Evolutionary conservation across 768 basidiomycete genomes (phyloP), one percentile per base, ranked within the genome.

Genomic region (Lactifluus volemus): DNA sequence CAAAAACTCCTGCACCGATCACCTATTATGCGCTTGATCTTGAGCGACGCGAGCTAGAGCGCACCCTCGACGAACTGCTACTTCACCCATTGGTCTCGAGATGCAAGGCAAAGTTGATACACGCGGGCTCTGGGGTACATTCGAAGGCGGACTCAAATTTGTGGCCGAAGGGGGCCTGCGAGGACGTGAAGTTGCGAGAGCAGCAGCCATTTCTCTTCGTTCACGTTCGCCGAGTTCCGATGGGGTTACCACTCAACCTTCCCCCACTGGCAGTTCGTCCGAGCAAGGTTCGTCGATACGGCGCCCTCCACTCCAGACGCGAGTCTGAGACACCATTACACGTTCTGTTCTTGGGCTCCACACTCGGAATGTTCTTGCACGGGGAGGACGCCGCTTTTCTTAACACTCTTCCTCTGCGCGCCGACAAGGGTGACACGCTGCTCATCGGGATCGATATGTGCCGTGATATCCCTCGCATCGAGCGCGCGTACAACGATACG

Each of bases 21-120:
- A 88, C 83, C 1, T 95, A 94, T 71, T 92, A 89, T 75, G 92
- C 96, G 19, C 88, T 99, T 54, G 97, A 98, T 70, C 84, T 99
- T 32, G 93, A 97, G 71, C 79, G 86, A 66, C 83, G 80, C 49
- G 95, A 97, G 69, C 84, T 98, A 30, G 80, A 84, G 60, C 85
- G 92, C 38, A 88, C 92, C 8, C 80, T 99, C 34, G 73, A 74
- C 19, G 77, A 84, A 67, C 84, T 99, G 63, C 79, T 52, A 66
- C 70, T 14, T 89, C 88, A 11, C 79, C 82, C 9, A 74, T 88
- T 36, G 91, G 92, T 25, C 66, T 74, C 10, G 72, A 77, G 38
- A 77, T 93, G 2, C 63, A 75, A 30, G 89, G 86, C 52, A 92
- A 90, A 68, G 84, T 98, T 39, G 76, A 81, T 2, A 85, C 84